Conservation (phyloP, 2,329 filamentous ascomycete species). For the Aquanectria penicillioides region DNA sequence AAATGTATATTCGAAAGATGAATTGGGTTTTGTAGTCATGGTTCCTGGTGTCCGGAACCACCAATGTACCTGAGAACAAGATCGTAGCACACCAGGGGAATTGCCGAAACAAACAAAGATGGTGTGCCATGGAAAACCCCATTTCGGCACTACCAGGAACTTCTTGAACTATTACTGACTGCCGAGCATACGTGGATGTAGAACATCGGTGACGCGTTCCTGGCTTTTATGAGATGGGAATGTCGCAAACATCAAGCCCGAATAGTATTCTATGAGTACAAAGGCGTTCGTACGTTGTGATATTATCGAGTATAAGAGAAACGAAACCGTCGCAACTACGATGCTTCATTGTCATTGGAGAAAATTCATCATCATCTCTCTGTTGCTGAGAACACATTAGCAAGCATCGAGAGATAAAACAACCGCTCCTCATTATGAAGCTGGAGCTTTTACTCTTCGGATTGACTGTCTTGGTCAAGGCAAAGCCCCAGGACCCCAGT, state of each 20-base stretch:
- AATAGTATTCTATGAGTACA: no score
- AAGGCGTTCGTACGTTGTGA: no score
- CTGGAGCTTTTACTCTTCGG: conserved; percentile 32
- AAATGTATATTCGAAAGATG: no score
- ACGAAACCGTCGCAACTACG: no score
- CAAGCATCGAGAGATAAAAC: no score
- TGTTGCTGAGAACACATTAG: no score
- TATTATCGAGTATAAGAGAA: no score
- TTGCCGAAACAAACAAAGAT: background rate
- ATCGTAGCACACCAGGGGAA: background rate
- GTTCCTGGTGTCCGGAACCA: no score
- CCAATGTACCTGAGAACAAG: no score
- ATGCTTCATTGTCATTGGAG: no score
- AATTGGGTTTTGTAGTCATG: no score
- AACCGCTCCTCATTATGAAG: conserved; percentile 39
- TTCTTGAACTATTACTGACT: background rate
- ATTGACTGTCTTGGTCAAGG: conserved; percentile 35
- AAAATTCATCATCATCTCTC: background rate
- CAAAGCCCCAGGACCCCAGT: conserved; percentile 38
- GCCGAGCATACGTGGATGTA: conserved; percentile 18
- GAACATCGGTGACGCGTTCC: conserved; percentile 8
- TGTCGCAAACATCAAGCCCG: no score
- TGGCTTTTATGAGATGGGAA: background rate
- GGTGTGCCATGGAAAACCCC: background rate
- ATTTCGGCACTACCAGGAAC: background rate